Percentiles rank a stretch among this genome's conserved stretches.
Conservation (phyloP, 192 early-diverging fungal genomes). For the Dissophora globulifera region DNA sequence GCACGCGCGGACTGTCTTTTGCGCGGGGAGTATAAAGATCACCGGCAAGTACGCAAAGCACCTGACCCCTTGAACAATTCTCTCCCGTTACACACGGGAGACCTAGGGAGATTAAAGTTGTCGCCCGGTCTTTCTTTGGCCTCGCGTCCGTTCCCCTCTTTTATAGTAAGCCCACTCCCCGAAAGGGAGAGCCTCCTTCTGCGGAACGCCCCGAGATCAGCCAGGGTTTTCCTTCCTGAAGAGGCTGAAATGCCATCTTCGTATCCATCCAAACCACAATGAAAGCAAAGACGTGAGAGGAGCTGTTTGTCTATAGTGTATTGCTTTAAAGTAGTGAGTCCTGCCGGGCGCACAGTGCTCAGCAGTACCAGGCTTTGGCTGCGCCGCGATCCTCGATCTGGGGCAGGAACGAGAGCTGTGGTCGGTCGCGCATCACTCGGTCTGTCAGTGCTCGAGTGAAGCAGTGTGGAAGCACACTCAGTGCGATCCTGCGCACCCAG, state of each 20-base stretch:
- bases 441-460: neutral
- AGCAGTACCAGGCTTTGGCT: conserved; percentile 15
- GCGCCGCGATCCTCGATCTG: conserved; percentile 18
- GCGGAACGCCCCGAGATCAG: conserved; percentile 37
- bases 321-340: too few species aligned
- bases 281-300: too few species aligned
- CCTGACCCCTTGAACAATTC: conserved; percentile 37
- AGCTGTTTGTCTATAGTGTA: too few species aligned
- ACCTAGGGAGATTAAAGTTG: conserved; percentile 48
- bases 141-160: conserved; percentile 46
- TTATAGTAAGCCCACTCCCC: conserved; percentile 38
- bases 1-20: too few species aligned
- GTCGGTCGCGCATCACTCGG: conserved; percentile 32
- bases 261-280: neutral
- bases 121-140: conserved; percentile 40
- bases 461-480: conserved; percentile 14
- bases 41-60: too few species aligned
- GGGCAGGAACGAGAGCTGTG: conserved; percentile 27
- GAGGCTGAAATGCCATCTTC: conserved; percentile 13
- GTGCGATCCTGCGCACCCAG: conserved; percentile 8
- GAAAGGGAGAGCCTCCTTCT: conserved; percentile 43
- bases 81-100: conserved; percentile 39
- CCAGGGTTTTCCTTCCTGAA: conserved; percentile 47
- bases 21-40: conserved; percentile 1
- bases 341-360: too few species aligned